Base-by-base conservation (phyloP, 164 flowering plant species). In the Stephania japonica region DNA sequence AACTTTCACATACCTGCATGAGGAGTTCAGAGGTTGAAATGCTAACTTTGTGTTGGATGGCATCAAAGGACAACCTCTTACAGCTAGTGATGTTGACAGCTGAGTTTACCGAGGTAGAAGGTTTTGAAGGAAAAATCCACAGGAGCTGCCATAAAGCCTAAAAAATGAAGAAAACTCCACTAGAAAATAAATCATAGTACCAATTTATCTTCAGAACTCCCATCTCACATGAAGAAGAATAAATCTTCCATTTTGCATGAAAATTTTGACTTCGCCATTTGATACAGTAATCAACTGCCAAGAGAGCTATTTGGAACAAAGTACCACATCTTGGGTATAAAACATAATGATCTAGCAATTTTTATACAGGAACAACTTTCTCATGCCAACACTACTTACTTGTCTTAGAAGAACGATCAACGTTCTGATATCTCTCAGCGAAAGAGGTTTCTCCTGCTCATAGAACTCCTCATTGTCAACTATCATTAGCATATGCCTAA, bases 401-500 rank as follows among this genome's bases (percentile, higher is more conserved):
- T 95, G 97, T 84, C 82, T 87, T 61, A 96, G 74, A 73, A 96
- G 85, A 73, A 90, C 76, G 80, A 96, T 85, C 74, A 96, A 86
- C 79, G 72, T 73, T 80, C 86, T 89, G 70, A 93, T 86, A 79
- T 96, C 99, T 75, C 84, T 80, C 70, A 91, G 74, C 12, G 92
- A 82, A 23, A 96, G 85, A 73, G 99, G 99, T 82, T 89, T 93
- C 81, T 93, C 94, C 72, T 86, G 88, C 77, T 91, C 98, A 82
- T 96, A 93, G 76, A 93, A 96, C 82, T 96, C 99, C 81, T 96
- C 99, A 81, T 93, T 96, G 71, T 93, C 98, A 62, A 90, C 88
- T 75, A 93, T 84, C 81, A 75, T 88, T 75, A 96, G 98, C 97
- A 96, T 96, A 84, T 93, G 93, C 89, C 99, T 95, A 85, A 50